Conservation (phyloP, 2,329 filamentous ascomycete genomes). For the Aspergillus felis region DNA sequence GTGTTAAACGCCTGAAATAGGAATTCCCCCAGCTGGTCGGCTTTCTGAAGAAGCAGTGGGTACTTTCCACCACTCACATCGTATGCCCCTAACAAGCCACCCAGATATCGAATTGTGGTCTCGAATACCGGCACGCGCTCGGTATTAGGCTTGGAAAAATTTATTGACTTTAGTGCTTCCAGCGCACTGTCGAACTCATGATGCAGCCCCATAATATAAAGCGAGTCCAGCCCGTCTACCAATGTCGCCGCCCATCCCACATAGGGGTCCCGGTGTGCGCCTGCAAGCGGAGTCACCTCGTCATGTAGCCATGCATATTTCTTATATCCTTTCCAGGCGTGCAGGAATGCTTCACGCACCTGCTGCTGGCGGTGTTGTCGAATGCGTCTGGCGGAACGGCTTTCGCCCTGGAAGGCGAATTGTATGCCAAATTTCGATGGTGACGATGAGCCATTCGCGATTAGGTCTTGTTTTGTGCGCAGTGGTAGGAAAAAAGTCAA, state of each 20-base stretch:
- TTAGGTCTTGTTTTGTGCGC: not conserved
- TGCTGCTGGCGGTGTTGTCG: not conserved
- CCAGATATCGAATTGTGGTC: conserved; percentile 82
- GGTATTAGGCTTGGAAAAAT: conserved; percentile 68
- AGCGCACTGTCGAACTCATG: conserved; percentile 74
- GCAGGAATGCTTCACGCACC: conserved; percentile 63
- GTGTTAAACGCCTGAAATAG: conserved; percentile 79
- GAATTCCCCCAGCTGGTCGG: conserved; percentile 71
- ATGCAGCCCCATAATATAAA: conserved; percentile 75
- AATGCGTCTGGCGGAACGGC: not conserved
- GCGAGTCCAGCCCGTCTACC: conserved; percentile 72
- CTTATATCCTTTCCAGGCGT: conserved; percentile 76
- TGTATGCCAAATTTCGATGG: not conserved
- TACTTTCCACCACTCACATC: conserved; percentile 71
- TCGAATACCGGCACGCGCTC: conserved; percentile 67
- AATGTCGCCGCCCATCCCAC: conserved; percentile 83
- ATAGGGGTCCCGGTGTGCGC: conserved; percentile 71
- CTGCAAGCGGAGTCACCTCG: conserved; percentile 69
- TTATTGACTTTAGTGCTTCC: conserved; percentile 62
- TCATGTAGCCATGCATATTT: conserved; percentile 76
- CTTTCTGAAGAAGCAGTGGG: conserved; percentile 66
- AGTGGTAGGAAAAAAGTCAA: not conserved
- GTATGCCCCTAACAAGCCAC: conserved; percentile 75
- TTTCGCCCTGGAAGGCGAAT: not conserved
- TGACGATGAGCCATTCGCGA: not conserved